A percentile compares a stretch with the other conserved stretches of the same genome.
Evolutionary conservation across 2,329 filamentous ascomycete species (phyloP).

Genomic region (Diaporthe sp.): DNA sequence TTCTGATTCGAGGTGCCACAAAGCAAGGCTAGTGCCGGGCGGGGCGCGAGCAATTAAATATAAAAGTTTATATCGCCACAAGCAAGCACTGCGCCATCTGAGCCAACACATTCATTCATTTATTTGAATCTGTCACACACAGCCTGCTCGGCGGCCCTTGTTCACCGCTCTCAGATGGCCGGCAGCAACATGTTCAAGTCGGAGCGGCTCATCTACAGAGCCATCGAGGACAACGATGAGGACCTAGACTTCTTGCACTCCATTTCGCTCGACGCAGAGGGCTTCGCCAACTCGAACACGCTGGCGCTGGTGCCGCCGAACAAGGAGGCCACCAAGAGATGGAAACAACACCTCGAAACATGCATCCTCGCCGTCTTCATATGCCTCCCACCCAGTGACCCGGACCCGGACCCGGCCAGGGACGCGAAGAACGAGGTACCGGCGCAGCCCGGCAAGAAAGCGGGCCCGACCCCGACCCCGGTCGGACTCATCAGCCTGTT

Average conservation of each 20-base stretch:
- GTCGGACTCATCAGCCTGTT: constrained; percentile 23
- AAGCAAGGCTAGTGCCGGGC: too few relatives aligned
- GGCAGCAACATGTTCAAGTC: constrained; percentile 2
- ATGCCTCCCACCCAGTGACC: constrained; percentile 6
- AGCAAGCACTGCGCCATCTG: too few relatives aligned
- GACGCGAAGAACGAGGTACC: neutral
- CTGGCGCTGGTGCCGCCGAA: constrained; percentile 20
- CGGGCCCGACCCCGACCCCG: neutral
- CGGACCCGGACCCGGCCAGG: neutral
- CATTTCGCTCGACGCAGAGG: constrained; percentile 27
- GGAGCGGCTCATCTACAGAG: constrained; percentile 30
- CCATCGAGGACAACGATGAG: constrained; percentile 31
- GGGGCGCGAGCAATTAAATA: neutral
- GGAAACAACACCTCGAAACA: constrained; percentile 8
- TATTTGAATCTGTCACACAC: neutral
- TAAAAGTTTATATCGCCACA: too few relatives aligned
- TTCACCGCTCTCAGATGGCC: neutral
- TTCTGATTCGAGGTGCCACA: neutral
- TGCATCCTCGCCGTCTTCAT: constrained; percentile 30
- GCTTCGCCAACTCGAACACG: constrained; percentile 28
- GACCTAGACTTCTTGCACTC: constrained; percentile 28
- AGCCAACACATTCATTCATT: neutral
- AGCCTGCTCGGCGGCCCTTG: too few relatives aligned
- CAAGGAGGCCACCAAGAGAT: constrained; percentile 29
- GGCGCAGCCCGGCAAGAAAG: neutral